A percentile compares a stretch with the other conserved stretches of the same genome.
phyloP scores from a whole-genome alignment of 805 yeast genomes.

The Isabelozyma rhagii region DNA sequence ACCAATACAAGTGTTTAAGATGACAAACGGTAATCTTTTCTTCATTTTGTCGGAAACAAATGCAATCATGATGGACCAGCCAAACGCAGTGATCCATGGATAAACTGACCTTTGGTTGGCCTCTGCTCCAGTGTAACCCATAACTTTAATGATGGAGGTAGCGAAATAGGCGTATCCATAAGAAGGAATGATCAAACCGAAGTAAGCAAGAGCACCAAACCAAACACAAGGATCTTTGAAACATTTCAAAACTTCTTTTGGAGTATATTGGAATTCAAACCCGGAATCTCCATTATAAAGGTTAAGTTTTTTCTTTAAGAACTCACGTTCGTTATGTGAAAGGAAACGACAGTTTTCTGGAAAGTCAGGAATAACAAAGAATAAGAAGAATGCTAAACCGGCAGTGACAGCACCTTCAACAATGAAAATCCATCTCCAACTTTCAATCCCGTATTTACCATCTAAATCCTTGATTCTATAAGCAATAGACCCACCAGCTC shows the following conservation, averaged over 20 bases:
- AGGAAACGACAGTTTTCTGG: slow-evolving; percentile 58
- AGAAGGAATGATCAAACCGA: slow-evolving; percentile 66
- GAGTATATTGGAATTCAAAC: slow-evolving; percentile 44
- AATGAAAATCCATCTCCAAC: slow-evolving; percentile 54
- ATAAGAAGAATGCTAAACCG: slow-evolving; percentile 33
- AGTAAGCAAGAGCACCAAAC: slow-evolving; percentile 58
- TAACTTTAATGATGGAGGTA: slow-evolving; percentile 56
- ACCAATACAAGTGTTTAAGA: slow-evolving; percentile 41
- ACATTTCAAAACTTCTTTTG: slow-evolving; percentile 42
- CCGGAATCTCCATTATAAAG: slow-evolving; percentile 39
- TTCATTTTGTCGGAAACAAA: slow-evolving; percentile 54
- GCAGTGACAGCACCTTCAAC: slow-evolving; percentile 43
- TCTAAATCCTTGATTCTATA: slow-evolving; percentile 58
- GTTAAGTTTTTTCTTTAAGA: slow-evolving; percentile 54
- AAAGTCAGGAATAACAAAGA: slow-evolving; percentile 62
- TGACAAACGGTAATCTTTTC: slow-evolving; percentile 44
- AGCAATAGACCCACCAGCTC: slow-evolving; percentile 74
- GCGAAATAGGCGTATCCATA: slow-evolving; percentile 76
- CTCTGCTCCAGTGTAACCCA: slow-evolving; percentile 65
- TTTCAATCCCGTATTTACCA: slow-evolving; percentile 35
- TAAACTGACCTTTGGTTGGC: slow-evolving; percentile 83
- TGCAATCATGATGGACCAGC: slow-evolving; percentile 60
- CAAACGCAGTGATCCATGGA: slow-evolving; percentile 81
- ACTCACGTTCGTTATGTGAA: slow-evolving; percentile 48
- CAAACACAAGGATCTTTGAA: slow-evolving; percentile 61